A percentile compares a stretch with the other conserved stretches of the same genome.
These are phyloP conservation scores for Epichloe hybrida DNA, from an alignment of 2,329 filamentous ascomycete species.

Conservation along the genomic window DNA sequence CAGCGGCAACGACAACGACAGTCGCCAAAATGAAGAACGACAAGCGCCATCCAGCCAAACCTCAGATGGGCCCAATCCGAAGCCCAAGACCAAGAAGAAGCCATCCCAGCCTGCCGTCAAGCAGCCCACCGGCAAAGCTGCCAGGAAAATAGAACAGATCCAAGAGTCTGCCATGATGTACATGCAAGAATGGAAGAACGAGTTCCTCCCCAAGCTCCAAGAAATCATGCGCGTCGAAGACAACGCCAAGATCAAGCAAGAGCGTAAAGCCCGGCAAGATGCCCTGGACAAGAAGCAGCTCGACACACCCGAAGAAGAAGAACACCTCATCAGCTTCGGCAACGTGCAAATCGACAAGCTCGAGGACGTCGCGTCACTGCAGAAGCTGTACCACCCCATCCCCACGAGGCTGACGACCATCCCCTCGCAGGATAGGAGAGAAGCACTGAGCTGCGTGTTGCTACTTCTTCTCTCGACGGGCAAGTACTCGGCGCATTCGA, in stretches of 20 bases:
- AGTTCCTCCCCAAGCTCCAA: slow-evolving; percentile 55
- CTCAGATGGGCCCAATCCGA: background rate
- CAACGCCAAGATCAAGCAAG: slow-evolving; percentile 31
- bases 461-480: slow-evolving; percentile 59
- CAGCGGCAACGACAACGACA: background rate
- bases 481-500: slow-evolving; percentile 61
- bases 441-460: slow-evolving; percentile 56
- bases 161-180: slow-evolving; percentile 46
- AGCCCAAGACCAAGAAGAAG: slow-evolving; percentile 4
- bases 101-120: background rate
- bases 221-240: slow-evolving; percentile 47
- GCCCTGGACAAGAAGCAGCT: slow-evolving; percentile 24
- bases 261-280: slow-evolving; percentile 31
- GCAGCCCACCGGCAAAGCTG: slow-evolving; percentile 8
- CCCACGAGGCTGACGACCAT: slow-evolving; percentile 42
- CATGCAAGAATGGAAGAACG: slow-evolving; percentile 65
- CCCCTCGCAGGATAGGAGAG: slow-evolving; percentile 41
- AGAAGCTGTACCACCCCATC: slow-evolving; percentile 38
- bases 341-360: slow-evolving; percentile 19
- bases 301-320: slow-evolving; percentile 21
- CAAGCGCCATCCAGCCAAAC: slow-evolving; percentile 1
- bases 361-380: slow-evolving; percentile 30
- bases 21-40: background rate
- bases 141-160: slow-evolving; percentile 19
- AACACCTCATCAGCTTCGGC: slow-evolving; percentile 29